Base-by-base conservation (phyloP, 2,329 filamentous ascomycete species). In the Penicillium nordicum region DNA sequence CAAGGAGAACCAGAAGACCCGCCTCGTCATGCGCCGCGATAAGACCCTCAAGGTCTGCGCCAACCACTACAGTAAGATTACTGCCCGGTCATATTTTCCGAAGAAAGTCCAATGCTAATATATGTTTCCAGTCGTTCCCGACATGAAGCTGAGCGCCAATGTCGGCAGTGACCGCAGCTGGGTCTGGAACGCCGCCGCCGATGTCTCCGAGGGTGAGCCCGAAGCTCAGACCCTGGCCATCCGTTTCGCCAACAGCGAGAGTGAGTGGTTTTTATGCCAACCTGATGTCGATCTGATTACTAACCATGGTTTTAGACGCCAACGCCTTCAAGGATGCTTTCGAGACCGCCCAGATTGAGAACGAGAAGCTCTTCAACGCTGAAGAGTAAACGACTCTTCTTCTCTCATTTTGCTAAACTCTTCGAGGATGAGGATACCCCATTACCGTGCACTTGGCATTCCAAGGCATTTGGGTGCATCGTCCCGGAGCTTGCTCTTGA, bases 31-130 rank as follows among this genome's bases (percentile, higher is more conserved):
- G 94, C 89, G 94, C 77, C 86, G 94, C 75, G 94, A 99, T 83
- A 97, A 97, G 90, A 99, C 94, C 60, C 87, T 97, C 81, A 99
- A 99, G 85, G 94, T 99, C 79, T 99, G 94, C 88, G 94, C 94
- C 74, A 99, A 99, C 84, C 94, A 99, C 84, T 99, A 99, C 80
- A 88, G 92, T 96, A 87, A 71, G 89, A 80, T 32, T 21, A 32
- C 30, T 14, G 5, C 21, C 21, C 27, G 11, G 12, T 30, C 40
- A 21, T 36, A n/a, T 37, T 42, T 14, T 46, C 32, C n/a, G 11
- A 14, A 16, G 16, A 40, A 7, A 4, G 42, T 8, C 5, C 3
- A 30, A 25, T 43, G 21, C 57, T 61, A 46, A 60, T 45, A 5
- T 9, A 11, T 14, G 58, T 44, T 50, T 55, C 37, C 65, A 96